Evolutionary conservation across 208 protist genomes (phyloP).

Genomic region (Wallacemonas sp.): DNA sequence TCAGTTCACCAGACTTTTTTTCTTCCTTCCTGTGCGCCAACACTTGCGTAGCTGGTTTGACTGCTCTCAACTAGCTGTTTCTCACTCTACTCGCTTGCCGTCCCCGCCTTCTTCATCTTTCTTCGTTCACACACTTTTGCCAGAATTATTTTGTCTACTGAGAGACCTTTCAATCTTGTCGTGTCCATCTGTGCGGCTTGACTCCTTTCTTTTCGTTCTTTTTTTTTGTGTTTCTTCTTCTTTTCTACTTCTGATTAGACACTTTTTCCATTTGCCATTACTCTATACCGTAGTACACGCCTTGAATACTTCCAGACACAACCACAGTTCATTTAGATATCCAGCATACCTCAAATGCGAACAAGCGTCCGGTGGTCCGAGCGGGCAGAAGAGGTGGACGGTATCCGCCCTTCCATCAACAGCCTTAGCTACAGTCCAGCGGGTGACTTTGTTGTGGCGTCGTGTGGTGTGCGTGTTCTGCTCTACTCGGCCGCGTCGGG

Average conservation of each 20-base stretch:
- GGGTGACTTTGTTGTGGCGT: slow-evolving; percentile 89
- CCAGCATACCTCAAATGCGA: no score
- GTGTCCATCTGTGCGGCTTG: no score
- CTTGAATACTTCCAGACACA: no score
- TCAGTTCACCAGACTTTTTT: no score
- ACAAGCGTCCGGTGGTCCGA: slow-evolving; percentile 77
- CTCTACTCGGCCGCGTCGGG: slow-evolving; percentile 93
- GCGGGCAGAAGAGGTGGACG: slow-evolving; percentile 43
- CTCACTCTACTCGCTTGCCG: not conserved
- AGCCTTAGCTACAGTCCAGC: slow-evolving; percentile 89
- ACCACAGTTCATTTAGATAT: no score
- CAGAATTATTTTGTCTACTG: no score
- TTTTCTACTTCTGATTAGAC: not conserved
- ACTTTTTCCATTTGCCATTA: no score
- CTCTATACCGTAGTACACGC: no score
- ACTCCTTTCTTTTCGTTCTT: slow-evolving; percentile 17
- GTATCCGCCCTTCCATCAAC: slow-evolving; percentile 71
- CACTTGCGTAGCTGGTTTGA: no score
- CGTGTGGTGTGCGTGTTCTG: slow-evolving; percentile 90
- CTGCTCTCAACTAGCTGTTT: no score
- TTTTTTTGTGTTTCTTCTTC: slow-evolving; percentile 15
- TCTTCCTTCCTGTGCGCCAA: no score
- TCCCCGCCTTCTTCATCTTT: not conserved
- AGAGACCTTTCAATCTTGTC: no score
- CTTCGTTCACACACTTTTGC: not conserved